Base-by-base conservation (phyloP, 2,329 filamentous ascomycete species). In the Pseudogymnoascus sp. region DNA sequence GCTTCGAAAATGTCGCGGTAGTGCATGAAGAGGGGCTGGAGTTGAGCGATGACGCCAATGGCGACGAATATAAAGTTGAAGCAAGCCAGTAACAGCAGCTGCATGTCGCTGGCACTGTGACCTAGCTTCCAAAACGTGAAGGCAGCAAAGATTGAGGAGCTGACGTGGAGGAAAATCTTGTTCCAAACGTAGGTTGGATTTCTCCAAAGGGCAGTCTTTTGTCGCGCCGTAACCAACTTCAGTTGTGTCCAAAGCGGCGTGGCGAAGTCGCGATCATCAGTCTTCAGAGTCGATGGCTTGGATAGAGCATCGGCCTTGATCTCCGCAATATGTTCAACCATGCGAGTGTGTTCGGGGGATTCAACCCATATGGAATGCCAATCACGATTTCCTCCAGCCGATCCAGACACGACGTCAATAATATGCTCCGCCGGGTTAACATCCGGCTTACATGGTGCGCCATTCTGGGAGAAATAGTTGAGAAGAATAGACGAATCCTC, bases 361-460 rank as follows among this genome's bases (percentile, higher is more conserved):
- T 78, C 78, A 18, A 80, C 75, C 88, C 88, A 91, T 64, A 89
- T 81, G 37, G 88, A 78, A 69, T 86, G 86, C 88, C 88, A 91
- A 70, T 90, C 80, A 41, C 66, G 77, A 67, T 67, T 73, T 58
- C 73, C 76, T 0, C 77, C 79, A 0, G 80, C 68, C 16, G 72
- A 66, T 0, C 81, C 81, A 0, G 81, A 82, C n/a, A 76, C 74
- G 6, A 76, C 75, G 33, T 70, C 65, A 35, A 70, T 67, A 65
- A 70, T 68, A 43, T 65, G 59, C 43, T 74, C 82, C 0, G 82
- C 82, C 0, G 81, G 81, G 63, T 85, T 85, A 3, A 74, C 76
- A 35, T 79, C 74, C 0, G 75, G 70, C 0, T 79, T 76, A 64
- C 82, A 85, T 22, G 78, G 77, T 0, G 80, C 81, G 6, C 79